phyloP scores from a whole-genome alignment of 2,329 filamentous ascomycete genomes.

The Colletotrichum sp. region DNA sequence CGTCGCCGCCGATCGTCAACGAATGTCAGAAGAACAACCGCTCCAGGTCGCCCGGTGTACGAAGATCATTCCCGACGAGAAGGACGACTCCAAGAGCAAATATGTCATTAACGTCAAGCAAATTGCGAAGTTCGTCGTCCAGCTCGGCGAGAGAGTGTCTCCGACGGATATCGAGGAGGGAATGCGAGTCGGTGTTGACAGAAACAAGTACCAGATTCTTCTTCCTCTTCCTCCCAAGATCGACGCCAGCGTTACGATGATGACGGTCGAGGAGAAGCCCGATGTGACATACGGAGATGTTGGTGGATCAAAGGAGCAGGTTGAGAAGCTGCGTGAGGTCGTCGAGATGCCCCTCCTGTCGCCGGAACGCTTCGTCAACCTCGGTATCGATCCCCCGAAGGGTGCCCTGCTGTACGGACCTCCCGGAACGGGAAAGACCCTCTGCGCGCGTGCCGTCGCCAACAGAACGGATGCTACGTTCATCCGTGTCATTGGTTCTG shows the following conservation, averaged over 20 bases:
- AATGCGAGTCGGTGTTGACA: constrained; percentile 97
- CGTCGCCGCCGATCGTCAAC: constrained; percentile 94
- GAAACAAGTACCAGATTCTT: constrained; percentile 99
- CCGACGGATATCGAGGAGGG: constrained; percentile 99
- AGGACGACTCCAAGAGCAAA: constrained; percentile 97
- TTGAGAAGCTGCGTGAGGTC: constrained; percentile 97
- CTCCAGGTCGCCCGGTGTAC: constrained; percentile 97
- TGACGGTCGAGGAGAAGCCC: constrained; percentile 99
- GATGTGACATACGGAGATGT: constrained; percentile 99
- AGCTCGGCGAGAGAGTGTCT: constrained; percentile 94
- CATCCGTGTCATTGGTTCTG: constrained; percentile 97
- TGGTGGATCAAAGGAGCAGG: constrained; percentile 98
- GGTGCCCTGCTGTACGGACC: constrained; percentile 96
- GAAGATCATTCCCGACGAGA: constrained; percentile 98
- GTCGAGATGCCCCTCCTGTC: constrained; percentile 98
- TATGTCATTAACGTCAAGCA: constrained; percentile 99
- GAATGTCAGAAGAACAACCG: constrained; percentile 98
- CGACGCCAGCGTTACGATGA: constrained; percentile 99
- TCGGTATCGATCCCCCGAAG: constrained; percentile 99
- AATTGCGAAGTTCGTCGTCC: constrained; percentile 99
- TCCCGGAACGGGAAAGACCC: constrained; percentile 97
- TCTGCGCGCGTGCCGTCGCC: constrained; percentile 95
- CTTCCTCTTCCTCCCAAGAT: constrained; percentile 97
- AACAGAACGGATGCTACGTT: constrained; percentile 99
- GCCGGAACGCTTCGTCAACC: constrained; percentile 94